Base-by-base conservation (phyloP, 2,329 filamentous ascomycete species). In the Colletotrichum sp. region DNA sequence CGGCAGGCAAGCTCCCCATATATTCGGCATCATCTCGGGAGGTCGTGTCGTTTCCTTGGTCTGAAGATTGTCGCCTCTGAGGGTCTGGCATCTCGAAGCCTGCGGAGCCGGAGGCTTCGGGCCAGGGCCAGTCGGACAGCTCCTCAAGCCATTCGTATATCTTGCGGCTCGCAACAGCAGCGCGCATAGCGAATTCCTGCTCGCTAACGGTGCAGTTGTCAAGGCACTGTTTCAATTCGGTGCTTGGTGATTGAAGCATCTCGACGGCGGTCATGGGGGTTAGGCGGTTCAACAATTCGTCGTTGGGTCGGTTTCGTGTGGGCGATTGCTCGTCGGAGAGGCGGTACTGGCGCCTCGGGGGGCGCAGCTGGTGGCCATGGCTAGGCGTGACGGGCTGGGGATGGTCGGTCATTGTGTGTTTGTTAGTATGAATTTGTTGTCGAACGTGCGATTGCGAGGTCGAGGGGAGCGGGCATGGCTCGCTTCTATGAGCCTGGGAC, bases 141-240 rank as follows among this genome's bases (percentile, higher is more conserved):
- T 97, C 95, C n/a, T 91, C 87, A 30, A 94, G 88, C 77, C 95
- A 97, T 80, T 91, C 89, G 83, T 93, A 90, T 77, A 97, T 91
- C 77, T 91, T 92, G 79, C 93, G 91, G 15, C 94, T 94, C 18
- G 94, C 93, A 76, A 92, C 84, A 57, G 94, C 94, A 58, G 94
- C 93, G 77, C 92, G 90, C 80, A 93, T 88, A 57, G 93, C 94
- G 83, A 96, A 92, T 18, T 93, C 92, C 79, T 93, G 91, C 83
- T 96, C 94, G 28, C 90, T 85, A 5, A 88, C 85, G 2, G 93
- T 92, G 18, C 93, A 91, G 43, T 86, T 87, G 76, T 92, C 90
- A 74, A 95, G 89, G 81, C 92, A 94, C 63, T 84, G 81, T 80
- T 89, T 90, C 21, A 93, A 82, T 57, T 87, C 83, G 43, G 89